Conservation (phyloP, 495 filamentous ascomycete species). For the Sphaerosporella brunnea region DNA sequence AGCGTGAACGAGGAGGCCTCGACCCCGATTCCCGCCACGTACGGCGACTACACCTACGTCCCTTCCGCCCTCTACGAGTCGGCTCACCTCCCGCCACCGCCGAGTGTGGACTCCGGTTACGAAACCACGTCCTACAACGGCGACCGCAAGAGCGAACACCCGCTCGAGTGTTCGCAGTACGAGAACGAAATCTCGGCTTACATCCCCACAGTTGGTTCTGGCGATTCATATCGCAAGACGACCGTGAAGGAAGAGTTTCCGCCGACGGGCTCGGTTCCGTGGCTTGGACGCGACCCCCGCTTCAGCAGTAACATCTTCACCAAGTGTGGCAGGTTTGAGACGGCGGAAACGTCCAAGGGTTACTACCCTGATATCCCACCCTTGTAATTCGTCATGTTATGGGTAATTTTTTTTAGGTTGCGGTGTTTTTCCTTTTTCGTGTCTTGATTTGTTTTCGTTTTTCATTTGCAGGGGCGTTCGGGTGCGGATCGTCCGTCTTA, state of each 20-base stretch:
- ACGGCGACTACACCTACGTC: conserved; percentile 25
- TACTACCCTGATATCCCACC: conserved; percentile 25
- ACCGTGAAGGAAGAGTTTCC: conserved; percentile 23
- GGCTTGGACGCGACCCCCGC: conserved; percentile 20
- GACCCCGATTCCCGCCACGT: conserved; percentile 17
- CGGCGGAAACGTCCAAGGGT: conserved; percentile 24
- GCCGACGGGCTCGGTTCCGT: conserved; percentile 12
- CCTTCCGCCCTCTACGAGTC: conserved; percentile 24
- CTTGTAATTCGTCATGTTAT: conserved; percentile 15
- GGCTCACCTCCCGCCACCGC: conserved; percentile 16
- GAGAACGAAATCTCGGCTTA: conserved; percentile 25
- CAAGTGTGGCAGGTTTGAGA: conserved; percentile 24
- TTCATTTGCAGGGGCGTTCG: no score
- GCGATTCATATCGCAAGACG: conserved; percentile 19
- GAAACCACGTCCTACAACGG: conserved; percentile 23
- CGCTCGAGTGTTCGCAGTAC: conserved; percentile 23
- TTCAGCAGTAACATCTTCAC: conserved; percentile 17
- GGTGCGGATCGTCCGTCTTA: no score
- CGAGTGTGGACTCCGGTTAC: conserved; percentile 20
- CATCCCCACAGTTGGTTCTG: conserved; percentile 20
- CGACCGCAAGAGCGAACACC: conserved; percentile 25
- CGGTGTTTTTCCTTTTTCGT: no score
- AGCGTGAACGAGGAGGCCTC: conserved; percentile 15
- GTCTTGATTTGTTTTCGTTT: no score
- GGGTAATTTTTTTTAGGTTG: no score